phyloP scores from a whole-genome alignment of 495 filamentous ascomycete species.

The Terfezia claveryi region DNA sequence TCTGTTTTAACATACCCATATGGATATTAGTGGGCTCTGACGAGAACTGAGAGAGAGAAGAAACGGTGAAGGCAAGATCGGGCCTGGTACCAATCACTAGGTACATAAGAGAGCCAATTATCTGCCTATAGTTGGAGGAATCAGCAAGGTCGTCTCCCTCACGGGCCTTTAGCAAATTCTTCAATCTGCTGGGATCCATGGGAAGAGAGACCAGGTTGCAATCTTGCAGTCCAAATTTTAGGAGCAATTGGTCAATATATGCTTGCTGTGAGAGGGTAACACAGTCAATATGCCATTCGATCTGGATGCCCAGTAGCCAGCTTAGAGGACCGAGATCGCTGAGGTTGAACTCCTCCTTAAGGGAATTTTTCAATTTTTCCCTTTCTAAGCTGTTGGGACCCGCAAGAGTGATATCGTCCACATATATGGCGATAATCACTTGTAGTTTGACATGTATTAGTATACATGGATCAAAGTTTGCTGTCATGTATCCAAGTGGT shows the following conservation, averaged over 20 bases:
- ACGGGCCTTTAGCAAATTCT: too few relatives aligned
- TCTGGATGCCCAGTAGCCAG: neutral
- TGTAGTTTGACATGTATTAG: neutral
- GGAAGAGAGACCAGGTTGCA: neutral
- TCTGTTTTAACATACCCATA: neutral
- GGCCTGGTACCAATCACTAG: slow-evolving; percentile 4
- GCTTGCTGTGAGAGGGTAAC: neutral
- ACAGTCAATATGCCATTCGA: neutral
- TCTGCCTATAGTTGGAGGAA: too few relatives aligned
- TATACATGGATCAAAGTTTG: slow-evolving; percentile 4
- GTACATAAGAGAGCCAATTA: too few relatives aligned
- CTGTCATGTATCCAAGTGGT: neutral
- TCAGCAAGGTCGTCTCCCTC: too few relatives aligned
- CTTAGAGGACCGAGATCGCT: neutral
- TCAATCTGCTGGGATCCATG: too few relatives aligned
- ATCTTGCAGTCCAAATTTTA: neutral
- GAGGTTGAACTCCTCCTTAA: neutral
- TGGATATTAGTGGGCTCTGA: neutral
- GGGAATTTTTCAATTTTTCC: neutral
- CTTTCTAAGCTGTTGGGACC: neutral
- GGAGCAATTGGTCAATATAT: slow-evolving; percentile 1
- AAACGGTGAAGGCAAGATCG: slow-evolving; percentile 4
- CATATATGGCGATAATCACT: neutral
- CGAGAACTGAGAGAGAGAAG: slow-evolving; percentile 2
- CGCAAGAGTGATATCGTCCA: neutral